Base-by-base conservation (phyloP, 2,329 filamentous ascomycete species). In the Alternaria sp. region DNA sequence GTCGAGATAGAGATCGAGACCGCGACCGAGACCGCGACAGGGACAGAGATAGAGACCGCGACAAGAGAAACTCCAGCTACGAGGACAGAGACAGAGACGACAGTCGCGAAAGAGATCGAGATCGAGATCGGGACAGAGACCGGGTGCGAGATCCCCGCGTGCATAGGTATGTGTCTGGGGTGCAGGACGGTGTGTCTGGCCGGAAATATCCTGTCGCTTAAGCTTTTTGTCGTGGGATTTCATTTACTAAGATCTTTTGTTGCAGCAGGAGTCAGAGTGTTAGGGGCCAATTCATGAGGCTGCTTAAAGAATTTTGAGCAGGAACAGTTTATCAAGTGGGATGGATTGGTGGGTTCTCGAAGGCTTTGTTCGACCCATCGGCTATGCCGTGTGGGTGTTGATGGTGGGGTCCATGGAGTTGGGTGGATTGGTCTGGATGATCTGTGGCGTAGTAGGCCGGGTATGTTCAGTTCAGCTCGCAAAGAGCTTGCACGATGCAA, bases 181-280 rank as follows among this genome's bases (percentile, higher is more conserved):
- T 77, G 55, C 71, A 77, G 63, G 74, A 78, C 54, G 77, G 77
- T n/a, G 76, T 77, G 21, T 69, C 73, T 46, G 77, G 78, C 45
- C 54, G 76, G 21, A 68, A 72, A 61, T 78, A 78, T 69, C 74
- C 77, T 45, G 71, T 76, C 55, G 57, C 55, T 17, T 40, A 40
- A 17, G 32, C 32, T 36, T 36, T 40, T 40, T 40, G 36, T 17
- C 17, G 59, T 60, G 61, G 57, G 30, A 43, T 56, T 49, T 60
- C 64, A 40, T 40, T 61, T 74, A 74, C 69, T 74, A 57, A 74
- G 52, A 9, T 36, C n/a, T 49, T n/a, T 65, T 3, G 36, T 40
- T 40, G n/a, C 8, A 40, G 36, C 36, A 40, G 36, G 36, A 40
- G 36, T 36, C 23, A 30, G 54, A 73, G 71, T 51, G 55, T 67